A percentile compares a stretch with the other conserved stretches of the same genome.
Evolutionary conservation across 148 eudicot genomes (phyloP).

Genomic region (Chenopodium suecicum): DNA sequence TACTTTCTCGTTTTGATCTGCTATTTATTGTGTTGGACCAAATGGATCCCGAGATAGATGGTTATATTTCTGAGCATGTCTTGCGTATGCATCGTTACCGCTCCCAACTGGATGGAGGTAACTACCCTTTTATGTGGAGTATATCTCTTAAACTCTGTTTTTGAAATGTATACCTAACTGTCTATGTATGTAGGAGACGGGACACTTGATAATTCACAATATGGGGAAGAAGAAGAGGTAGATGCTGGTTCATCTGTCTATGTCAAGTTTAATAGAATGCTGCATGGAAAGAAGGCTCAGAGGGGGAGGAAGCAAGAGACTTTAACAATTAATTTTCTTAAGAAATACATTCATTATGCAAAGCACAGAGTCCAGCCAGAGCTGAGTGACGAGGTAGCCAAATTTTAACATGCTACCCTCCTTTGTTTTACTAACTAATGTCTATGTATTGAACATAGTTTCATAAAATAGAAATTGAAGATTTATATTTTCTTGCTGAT

Average conservation of each 20-base stretch:
- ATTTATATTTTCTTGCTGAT: slow-evolving; percentile 7
- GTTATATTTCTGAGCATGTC: slow-evolving; percentile 91
- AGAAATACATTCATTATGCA: slow-evolving; percentile 94
- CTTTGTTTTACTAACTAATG: slow-evolving; percentile 2
- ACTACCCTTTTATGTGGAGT: slow-evolving; percentile 1
- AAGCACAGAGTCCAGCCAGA: slow-evolving; percentile 95
- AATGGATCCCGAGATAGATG: slow-evolving; percentile 98
- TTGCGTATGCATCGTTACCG: slow-evolving; percentile 94
- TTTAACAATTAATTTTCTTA: slow-evolving; percentile 83
- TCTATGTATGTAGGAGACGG: slow-evolving; percentile 49
- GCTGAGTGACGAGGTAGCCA: slow-evolving; percentile 88
- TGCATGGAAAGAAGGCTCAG: slow-evolving; percentile 73
- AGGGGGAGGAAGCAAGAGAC: slow-evolving; percentile 69
- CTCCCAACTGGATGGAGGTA: slow-evolving; percentile 87
- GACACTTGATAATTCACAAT: slow-evolving; percentile 56
- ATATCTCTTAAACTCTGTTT: neutral
- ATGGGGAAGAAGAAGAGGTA: slow-evolving; percentile 71
- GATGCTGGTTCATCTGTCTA: slow-evolving; percentile 65
- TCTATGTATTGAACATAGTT: neutral
- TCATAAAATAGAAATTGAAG: neutral
- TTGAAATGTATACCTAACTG: slow-evolving; percentile 13
- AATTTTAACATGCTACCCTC: neutral
- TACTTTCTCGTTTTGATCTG: slow-evolving; percentile 97
- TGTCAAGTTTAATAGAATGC: slow-evolving; percentile 86
- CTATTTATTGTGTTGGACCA: slow-evolving; percentile 96